These are phyloP conservation scores for Zymoseptoria ardabiliae DNA, from an alignment of 2,329 filamentous ascomycete species.

Conservation along the genomic window DNA sequence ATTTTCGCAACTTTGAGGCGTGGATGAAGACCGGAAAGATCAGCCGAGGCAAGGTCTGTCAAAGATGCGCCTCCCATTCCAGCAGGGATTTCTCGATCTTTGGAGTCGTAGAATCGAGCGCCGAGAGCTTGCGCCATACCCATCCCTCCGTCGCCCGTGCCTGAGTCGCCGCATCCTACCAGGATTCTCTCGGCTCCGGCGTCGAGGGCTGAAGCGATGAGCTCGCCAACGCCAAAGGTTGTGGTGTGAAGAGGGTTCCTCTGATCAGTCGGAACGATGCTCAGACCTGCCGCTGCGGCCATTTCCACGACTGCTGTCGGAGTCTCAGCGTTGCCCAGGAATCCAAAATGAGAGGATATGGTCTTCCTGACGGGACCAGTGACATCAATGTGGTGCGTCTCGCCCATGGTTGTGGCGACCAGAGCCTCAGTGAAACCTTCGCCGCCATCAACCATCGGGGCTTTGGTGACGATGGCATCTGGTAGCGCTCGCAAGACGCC, in stretches of 20 bases:
- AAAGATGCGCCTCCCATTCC: constrained; percentile 39
- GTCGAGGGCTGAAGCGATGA: constrained; percentile 42
- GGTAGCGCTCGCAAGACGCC: constrained; percentile 41
- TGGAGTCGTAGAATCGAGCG: constrained; percentile 35
- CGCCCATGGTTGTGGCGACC: constrained; percentile 38
- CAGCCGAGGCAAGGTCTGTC: constrained; percentile 32
- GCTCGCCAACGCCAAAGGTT: constrained; percentile 46
- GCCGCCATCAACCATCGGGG: constrained; percentile 47
- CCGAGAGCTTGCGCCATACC: constrained; percentile 50
- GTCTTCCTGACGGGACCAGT: constrained; percentile 39
- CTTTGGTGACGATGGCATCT: constrained; percentile 39
- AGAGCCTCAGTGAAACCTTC: constrained; percentile 46
- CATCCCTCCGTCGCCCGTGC: constrained; percentile 47
- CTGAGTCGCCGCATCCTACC: constrained; percentile 49
- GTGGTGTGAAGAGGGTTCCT: constrained; percentile 45
- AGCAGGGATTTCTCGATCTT: constrained; percentile 32
- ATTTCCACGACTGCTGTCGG: constrained; percentile 47
- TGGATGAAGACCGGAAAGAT: constrained; percentile 35
- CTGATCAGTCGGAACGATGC: constrained; percentile 39
- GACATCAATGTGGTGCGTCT: constrained; percentile 33
- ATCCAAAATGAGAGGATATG: constrained; percentile 42
- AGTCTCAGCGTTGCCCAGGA: constrained; percentile 30
- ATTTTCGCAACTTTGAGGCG: constrained; percentile 34
- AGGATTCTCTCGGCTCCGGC: constrained; percentile 41
- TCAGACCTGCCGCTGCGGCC: constrained; percentile 47